Conservation (phyloP, 768 basidiomycete genomes). For the Lentinus brumalis region DNA sequence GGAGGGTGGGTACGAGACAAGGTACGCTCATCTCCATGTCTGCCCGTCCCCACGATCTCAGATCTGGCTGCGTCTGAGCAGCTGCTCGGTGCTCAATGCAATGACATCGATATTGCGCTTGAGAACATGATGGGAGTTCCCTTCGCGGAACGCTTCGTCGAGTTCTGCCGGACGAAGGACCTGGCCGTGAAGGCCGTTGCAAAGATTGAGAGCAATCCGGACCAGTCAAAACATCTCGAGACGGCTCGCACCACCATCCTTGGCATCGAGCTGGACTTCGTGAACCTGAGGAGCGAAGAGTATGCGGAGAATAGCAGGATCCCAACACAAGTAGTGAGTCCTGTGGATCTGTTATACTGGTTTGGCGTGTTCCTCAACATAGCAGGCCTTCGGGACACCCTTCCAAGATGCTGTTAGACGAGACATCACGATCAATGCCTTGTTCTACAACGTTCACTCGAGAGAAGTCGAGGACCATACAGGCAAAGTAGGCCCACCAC, state of each 20-base stretch:
- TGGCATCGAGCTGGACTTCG: conserved; percentile 87
- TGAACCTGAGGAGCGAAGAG: conserved; percentile 90
- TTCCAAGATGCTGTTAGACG: conserved; percentile 86
- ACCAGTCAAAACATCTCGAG: conserved; percentile 97
- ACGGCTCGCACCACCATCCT: conserved; percentile 85
- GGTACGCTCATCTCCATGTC: conserved; percentile 45
- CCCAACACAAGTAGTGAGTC: conserved; percentile 78
- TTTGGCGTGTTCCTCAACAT: neutral
- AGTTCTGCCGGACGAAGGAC: conserved; percentile 58
- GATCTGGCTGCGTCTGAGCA: conserved; percentile 30
- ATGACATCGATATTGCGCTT: conserved; percentile 94
- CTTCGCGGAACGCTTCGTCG: conserved; percentile 80
- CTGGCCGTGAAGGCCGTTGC: conserved; percentile 62
- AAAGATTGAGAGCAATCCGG: conserved; percentile 91
- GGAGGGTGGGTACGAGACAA: conserved; percentile 99
- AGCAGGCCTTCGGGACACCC: conserved; percentile 88
- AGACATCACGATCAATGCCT: conserved; percentile 92
- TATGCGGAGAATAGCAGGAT: conserved; percentile 89
- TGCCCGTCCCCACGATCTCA: neutral
- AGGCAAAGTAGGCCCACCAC: conserved; percentile 51
- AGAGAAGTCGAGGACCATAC: conserved; percentile 86
- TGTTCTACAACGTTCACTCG: conserved; percentile 95
- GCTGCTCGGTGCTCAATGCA: conserved; percentile 80
- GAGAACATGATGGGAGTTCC: conserved; percentile 86
- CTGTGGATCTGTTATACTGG: neutral